These are phyloP conservation scores for Jacaranda mimosifolia DNA, from an alignment of 257 asterid genomes.

Conservation along the genomic window DNA sequence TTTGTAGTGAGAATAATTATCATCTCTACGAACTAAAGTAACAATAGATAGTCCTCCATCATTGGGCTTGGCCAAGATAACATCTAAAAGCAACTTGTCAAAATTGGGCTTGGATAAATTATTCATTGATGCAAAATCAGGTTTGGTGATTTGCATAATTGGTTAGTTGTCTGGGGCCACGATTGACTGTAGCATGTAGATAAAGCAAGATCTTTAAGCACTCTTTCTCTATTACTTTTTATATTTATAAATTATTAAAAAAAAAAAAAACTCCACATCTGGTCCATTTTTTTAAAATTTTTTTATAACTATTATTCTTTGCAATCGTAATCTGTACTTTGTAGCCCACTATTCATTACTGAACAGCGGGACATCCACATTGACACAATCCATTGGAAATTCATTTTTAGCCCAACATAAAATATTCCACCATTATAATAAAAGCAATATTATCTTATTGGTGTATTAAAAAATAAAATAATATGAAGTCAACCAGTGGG, in stretches of 20 bases:
- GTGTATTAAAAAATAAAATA: not conserved
- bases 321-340: constrained; percentile 32
- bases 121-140: constrained; percentile 6
- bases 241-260: not conserved
- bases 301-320: not conserved
- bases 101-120: constrained; percentile 24
- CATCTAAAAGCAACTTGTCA: not conserved
- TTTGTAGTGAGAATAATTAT: not conserved
- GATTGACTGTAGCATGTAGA: constrained; percentile 34
- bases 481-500: constrained; percentile 34
- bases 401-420: not conserved
- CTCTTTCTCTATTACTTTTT: not conserved
- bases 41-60: not conserved
- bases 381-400: constrained; percentile 21
- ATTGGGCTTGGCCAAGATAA: constrained; percentile 25
- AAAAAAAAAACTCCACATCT: constrained; percentile 25
- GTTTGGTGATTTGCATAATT: constrained; percentile 40
- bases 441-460: too few relatives aligned
- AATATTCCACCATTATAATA: not conserved
- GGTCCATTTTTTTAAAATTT: not conserved
- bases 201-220: constrained; percentile 43
- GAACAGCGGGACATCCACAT: constrained; percentile 42
- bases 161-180: constrained; percentile 47
- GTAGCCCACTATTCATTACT: constrained; percentile 39
- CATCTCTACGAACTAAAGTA: not conserved